Percentiles rank a stretch among this genome's conserved stretches.
These are phyloP conservation scores for Neurospora crassa DNA, from an alignment of 2,329 filamentous ascomycete species.

Conservation along the genomic window DNA sequence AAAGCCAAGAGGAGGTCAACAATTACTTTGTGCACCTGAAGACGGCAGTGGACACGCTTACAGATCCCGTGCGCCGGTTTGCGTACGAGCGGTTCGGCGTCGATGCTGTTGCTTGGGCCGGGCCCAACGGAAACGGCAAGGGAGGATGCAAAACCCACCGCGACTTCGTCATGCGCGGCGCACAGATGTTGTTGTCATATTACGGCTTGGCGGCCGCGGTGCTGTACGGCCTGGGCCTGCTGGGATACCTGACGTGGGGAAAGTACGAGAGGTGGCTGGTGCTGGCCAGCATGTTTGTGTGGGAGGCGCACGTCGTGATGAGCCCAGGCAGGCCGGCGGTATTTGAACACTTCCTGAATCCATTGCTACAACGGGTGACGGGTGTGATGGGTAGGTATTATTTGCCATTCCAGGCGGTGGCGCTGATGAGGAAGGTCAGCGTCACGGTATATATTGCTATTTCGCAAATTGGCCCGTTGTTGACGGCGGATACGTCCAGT, in stretches of 20 bases:
- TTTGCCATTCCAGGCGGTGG: conserved; percentile 77
- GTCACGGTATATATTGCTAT: conserved; percentile 78
- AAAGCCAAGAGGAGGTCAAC: conserved; percentile 20
- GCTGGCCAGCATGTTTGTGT: conserved; percentile 40
- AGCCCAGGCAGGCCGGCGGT: conserved; percentile 40
- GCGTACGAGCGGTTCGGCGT: conserved; percentile 87
- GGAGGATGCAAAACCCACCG: conserved; percentile 49
- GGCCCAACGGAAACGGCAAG: conserved; percentile 22
- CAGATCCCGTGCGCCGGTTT: conserved; percentile 68
- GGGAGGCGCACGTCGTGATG: conserved; percentile 48
- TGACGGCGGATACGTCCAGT: conserved; percentile 33
- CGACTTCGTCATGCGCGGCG: conserved; percentile 63
- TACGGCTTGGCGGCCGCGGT: conserved; percentile 47
- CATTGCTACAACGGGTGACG: conserved; percentile 25
- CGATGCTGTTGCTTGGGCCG: conserved; percentile 51
- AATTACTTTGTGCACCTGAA: conserved; percentile 73
- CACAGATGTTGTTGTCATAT: conserved; percentile 47
- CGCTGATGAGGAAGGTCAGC: conserved; percentile 63
- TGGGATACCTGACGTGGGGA: conserved; percentile 61
- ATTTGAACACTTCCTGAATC: conserved; percentile 24
- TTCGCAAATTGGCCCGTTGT: conserved; percentile 65
- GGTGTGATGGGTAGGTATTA: conserved; percentile 42
- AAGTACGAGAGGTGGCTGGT: conserved; percentile 57
- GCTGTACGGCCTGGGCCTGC: conserved; percentile 51
- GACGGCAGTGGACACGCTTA: conserved; percentile 70